phyloP scores from a whole-genome alignment of 2,329 filamentous ascomycete species.

The Diaporthe sp. region DNA sequence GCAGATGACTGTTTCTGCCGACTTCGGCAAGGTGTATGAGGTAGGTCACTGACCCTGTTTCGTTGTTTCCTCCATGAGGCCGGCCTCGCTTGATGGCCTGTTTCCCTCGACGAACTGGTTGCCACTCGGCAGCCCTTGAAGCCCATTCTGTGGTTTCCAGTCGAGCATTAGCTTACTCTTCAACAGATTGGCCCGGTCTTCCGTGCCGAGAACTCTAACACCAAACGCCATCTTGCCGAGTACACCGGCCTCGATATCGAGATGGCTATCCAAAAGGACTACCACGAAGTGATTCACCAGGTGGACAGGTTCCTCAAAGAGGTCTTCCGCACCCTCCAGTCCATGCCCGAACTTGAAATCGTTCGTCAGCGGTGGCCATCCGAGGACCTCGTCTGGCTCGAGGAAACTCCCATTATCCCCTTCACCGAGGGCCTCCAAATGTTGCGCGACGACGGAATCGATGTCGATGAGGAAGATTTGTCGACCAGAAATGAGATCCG shows the following conservation, averaged over 20 bases:
- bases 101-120: no score
- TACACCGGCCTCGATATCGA: constrained; percentile 94
- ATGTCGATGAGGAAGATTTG: constrained; percentile 80
- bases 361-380: constrained; percentile 89
- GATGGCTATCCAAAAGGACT: constrained; percentile 90
- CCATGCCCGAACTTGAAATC: constrained; percentile 77
- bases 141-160: background rate
- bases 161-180: constrained; percentile 8
- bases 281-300: constrained; percentile 85
- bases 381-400: constrained; percentile 87
- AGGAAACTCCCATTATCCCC: constrained; percentile 84
- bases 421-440: constrained; percentile 85
- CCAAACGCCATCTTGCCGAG: constrained; percentile 92
- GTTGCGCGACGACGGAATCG: constrained; percentile 84
- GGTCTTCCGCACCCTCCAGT: constrained; percentile 75
- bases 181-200: constrained; percentile 82
- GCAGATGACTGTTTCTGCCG: constrained; percentile 91
- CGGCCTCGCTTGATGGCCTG: background rate
- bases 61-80: background rate
- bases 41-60: constrained; percentile 46
- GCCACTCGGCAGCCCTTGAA: background rate
- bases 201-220: constrained; percentile 95
- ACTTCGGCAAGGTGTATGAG: constrained; percentile 91
- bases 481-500: constrained; percentile 89
- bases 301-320: constrained; percentile 83